A percentile compares a stretch with the other conserved stretches of the same genome.
Conservation (phyloP, 768 basidiomycete species). For the Leccinellum rugosiceps region DNA sequence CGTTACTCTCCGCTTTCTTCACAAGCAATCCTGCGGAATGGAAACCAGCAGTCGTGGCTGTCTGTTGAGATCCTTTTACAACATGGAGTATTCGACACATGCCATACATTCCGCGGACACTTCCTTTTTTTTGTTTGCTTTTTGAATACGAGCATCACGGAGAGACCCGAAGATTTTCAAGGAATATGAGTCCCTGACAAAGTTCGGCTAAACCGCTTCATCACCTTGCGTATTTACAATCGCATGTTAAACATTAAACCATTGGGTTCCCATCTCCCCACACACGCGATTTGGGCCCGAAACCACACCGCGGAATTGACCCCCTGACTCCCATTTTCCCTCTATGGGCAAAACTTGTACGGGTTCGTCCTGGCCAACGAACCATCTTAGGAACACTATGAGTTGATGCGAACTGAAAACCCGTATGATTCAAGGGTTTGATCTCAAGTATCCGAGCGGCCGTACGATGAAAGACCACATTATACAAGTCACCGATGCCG, state of each 20-base stretch:
- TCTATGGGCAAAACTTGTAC: neutral
- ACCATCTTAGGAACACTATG: neutral
- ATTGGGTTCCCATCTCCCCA: neutral
- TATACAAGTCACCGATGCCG: constrained; percentile 16
- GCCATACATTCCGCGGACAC: neutral
- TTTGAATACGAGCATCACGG: neutral
- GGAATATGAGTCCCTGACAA: neutral
- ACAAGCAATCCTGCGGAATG: neutral
- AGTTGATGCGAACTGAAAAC: neutral
- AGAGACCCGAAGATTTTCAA: neutral
- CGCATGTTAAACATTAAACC: neutral
- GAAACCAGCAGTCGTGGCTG: neutral
- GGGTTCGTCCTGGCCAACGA: neutral
- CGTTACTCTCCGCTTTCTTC: neutral
- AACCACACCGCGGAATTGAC: neutral
- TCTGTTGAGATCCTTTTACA: neutral
- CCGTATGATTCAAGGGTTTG: neutral
- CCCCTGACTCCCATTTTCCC: neutral
- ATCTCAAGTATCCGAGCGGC: neutral
- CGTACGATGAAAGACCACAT: neutral
- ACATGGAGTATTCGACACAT: neutral
- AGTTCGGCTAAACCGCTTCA: neutral
- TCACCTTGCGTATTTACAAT: constrained; percentile 1
- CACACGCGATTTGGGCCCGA: neutral
- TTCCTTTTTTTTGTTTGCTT: neutral